These are phyloP conservation scores for Talaromyces sp. DNA, from an alignment of 2,329 filamentous ascomycete genomes.

Conservation along the genomic window DNA sequence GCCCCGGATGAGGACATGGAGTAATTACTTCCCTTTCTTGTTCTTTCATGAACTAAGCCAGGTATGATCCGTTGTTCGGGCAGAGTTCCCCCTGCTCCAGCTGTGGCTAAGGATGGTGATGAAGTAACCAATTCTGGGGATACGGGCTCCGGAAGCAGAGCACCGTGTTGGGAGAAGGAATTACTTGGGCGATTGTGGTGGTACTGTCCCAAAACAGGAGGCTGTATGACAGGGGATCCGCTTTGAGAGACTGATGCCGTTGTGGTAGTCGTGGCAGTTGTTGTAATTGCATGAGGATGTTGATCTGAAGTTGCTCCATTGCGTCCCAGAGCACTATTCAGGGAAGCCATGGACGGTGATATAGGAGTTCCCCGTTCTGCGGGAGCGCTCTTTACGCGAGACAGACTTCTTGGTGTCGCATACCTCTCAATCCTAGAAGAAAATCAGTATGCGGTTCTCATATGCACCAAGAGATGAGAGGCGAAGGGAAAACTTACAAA, in stretches of 20 bases:
- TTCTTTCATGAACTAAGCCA: slow-evolving; percentile 38
- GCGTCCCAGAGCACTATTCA: neutral
- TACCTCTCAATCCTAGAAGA: slow-evolving; percentile 27
- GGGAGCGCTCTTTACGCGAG: neutral
- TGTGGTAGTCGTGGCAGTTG: neutral
- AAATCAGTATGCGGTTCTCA: slow-evolving; percentile 1
- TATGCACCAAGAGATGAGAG: too few species aligned
- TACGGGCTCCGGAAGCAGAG: neutral
- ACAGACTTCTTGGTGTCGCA: slow-evolving; percentile 12
- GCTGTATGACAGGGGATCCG: neutral
- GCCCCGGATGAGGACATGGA: slow-evolving; percentile 5
- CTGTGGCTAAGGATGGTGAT: neutral
- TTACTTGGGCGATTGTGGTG: neutral
- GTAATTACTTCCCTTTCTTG: slow-evolving; percentile 24
- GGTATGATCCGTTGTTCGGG: slow-evolving; percentile 40
- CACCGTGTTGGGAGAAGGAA: neutral
- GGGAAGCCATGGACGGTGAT: slow-evolving; percentile 2
- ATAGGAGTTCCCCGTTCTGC: neutral
- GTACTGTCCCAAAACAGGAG: neutral
- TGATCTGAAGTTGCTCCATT: neutral
- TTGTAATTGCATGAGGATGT: neutral
- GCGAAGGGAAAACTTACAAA: slow-evolving; percentile 56
- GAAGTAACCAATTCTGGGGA: neutral
- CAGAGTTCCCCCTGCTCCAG: slow-evolving; percentile 16
- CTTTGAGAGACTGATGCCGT: slow-evolving; percentile 4